Evolutionary conservation across 306 rosid genomes (phyloP), one percentile per base, ranked within the genome.

Genomic region (Hippophae gyantsensis): DNA sequence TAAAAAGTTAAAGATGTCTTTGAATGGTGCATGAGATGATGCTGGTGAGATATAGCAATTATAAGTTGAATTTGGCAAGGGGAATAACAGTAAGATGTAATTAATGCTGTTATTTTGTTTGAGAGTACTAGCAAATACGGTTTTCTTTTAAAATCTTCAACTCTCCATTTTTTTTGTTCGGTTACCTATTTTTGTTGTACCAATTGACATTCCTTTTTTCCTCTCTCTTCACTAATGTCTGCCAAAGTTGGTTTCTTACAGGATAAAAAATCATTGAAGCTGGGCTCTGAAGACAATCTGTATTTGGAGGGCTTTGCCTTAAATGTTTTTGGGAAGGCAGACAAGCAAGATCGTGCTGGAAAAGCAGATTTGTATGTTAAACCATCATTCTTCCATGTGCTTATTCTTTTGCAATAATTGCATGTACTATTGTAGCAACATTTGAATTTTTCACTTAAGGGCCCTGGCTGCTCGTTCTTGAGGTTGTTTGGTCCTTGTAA

Each of bases 331-430:
- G 89, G 65, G 5, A 93, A 84, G 75, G 99, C 99, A 57, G 99
- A 93, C 76, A 93, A 93, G 82, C 97, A 93, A 72, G 99, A 93
- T 71, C 97, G 82, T 70, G 86, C 95, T 49, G 95, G 95, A 43
- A 82, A 94, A 75, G 87, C 97, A 14, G 99, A 93, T 76, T 72
- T 93, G 99, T 93, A 77, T 27, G 89, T 41, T 64, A 40, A 10
- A 44, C 58, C 11, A n/a, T 54, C 50, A 43, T 65, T 60, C 51
- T 44, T 47, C 14, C 10, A 7, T 23, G 25, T 68, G 65, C 62
- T 43, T 41, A 26, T 46, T 6, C 25, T 57, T n/a, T 46, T 25
- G 38, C 10, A 57, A 40, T 47, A 47, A 47, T 8, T 10, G 3
- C 5, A 9, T 47, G 51, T 47, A n/a, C 8, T 9, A 13, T 18